Conservation (phyloP, 2,329 filamentous ascomycete species). For the Tolypocladium guangdongense region DNA sequence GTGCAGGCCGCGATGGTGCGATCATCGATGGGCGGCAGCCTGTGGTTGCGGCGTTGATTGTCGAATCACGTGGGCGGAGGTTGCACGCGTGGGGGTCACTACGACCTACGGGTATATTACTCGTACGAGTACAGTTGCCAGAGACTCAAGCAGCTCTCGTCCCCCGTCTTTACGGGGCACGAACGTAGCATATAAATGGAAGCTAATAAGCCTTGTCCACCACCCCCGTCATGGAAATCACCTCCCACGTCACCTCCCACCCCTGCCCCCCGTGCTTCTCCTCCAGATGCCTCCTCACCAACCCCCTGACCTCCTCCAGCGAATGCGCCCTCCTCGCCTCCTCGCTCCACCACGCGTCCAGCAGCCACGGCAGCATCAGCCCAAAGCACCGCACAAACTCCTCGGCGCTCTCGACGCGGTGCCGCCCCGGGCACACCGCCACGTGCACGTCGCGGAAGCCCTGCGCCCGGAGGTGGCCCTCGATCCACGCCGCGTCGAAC, state of each 20-base stretch:
- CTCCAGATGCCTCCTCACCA: conserved; percentile 24
- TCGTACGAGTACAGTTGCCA: no score
- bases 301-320: conserved; percentile 22
- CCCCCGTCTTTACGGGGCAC: no score
- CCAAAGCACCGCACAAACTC: conserved; percentile 23
- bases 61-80: neutral
- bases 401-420: conserved; percentile 19
- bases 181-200: neutral
- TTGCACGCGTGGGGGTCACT: no score
- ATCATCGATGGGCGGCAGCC: neutral
- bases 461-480: conserved; percentile 19
- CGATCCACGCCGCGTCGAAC: conserved; percentile 27
- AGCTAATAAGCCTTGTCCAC: conserved; percentile 9
- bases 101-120: no score
- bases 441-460: conserved; percentile 29
- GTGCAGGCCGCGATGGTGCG: neutral
- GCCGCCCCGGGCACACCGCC: conserved; percentile 14
- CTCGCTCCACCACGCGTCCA: conserved; percentile 27
- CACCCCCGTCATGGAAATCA: conserved; percentile 14
- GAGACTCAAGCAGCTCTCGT: no score
- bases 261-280: conserved; percentile 24
- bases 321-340: conserved; percentile 23
- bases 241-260: conserved; percentile 13
- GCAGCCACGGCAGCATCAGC: conserved; percentile 28
- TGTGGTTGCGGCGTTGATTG: neutral